Base-by-base conservation (phyloP, 2,329 filamentous ascomycete species). In the Sporothrix euskadiensis region DNA sequence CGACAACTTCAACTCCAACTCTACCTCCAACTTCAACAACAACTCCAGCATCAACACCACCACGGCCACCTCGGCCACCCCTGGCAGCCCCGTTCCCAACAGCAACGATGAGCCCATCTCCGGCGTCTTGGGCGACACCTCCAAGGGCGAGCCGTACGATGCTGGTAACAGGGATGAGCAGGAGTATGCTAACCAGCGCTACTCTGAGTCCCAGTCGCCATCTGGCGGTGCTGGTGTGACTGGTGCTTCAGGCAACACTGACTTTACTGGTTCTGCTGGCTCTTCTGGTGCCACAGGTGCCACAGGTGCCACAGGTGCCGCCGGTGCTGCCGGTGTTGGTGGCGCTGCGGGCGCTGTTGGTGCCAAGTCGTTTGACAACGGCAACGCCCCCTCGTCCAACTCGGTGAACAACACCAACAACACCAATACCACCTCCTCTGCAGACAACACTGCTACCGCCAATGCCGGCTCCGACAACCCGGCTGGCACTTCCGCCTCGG, bases 111-210 rank as follows among this genome's bases (percentile, higher is more conserved):
- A 97, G 82, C 93, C 93, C 22, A 81, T 94, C 61, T 91, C 92
- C 26, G 93, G 93, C 30, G 83, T 88, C 70, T 83, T 86, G 73
- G 93, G 93, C 54, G 84, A 91, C 79, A 91, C 92, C 4, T 86
- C 86, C 32, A 85, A 85, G 59, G 88, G 88, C 14, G 90, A 95
- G 80, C 93, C 93, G 0, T 97, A 90, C 78, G 93, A 96, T 79
- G 89, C 89, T 73, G 93, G 93, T 68, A 96, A 96, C 80, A 82
- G 32, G 69, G 71, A 57, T 4, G 73, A 72, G 68, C 73, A 74
- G 69, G 71, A 71, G 4, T 57, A 54, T 1, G 70, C 73, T 22
- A 56, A 63, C 30, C 22, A 3, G 16, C 49, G 19, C 16, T 39
- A 52, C 65, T 69, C 65, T 7, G 65, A 69, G 47, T 22, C 47